phyloP scores from a whole-genome alignment of 176 grass and related monocot genomes.

The Typha latifolia region DNA sequence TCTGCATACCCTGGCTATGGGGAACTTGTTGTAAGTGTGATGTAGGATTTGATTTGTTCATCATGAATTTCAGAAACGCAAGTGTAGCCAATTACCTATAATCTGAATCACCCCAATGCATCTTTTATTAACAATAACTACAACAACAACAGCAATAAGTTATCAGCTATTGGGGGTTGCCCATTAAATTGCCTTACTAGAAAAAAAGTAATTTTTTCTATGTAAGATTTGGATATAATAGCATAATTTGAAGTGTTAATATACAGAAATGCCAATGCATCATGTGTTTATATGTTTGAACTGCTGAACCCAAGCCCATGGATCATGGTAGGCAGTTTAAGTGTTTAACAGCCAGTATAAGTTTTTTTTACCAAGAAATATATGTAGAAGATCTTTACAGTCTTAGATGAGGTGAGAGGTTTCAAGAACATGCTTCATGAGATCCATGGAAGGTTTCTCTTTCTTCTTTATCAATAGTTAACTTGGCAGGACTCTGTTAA shows the following conservation, averaged over 20 bases:
- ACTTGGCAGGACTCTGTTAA: too few relatives aligned
- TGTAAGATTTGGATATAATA: neutral
- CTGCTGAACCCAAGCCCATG: too few relatives aligned
- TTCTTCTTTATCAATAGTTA: too few relatives aligned
- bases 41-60: neutral
- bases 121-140: neutral
- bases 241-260: neutral
- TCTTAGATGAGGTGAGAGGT: too few relatives aligned
- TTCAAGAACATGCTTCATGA: too few relatives aligned
- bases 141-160: too few relatives aligned
- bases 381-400: too few relatives aligned
- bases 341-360: too few relatives aligned
- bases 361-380: too few relatives aligned
- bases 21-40: constrained; percentile 72
- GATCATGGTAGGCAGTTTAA: too few relatives aligned
- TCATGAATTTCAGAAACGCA: neutral
- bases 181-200: neutral
- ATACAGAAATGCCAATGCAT: neutral
- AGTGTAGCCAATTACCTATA: neutral
- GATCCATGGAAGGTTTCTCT: too few relatives aligned
- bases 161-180: neutral
- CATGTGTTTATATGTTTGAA: too few relatives aligned
- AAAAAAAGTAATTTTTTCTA: neutral
- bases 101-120: constrained; percentile 4
- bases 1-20: constrained; percentile 95